Conservation (phyloP, 345 rosid genomes). For the Sonneratia alba region DNA sequence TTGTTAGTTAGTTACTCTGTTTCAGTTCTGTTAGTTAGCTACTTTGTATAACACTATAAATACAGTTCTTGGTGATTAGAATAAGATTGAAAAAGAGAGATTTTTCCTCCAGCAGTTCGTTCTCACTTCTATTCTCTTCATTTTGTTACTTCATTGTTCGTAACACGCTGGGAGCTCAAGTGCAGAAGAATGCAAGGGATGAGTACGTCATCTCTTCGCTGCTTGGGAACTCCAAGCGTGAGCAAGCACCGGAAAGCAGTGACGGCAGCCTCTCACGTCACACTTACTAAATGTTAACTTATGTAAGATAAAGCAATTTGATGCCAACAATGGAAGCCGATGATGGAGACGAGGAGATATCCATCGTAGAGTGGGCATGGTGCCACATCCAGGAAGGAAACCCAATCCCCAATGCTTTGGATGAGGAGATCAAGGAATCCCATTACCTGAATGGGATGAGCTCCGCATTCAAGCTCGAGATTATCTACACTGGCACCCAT, state of each 20-base stretch:
- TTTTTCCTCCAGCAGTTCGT: too few species aligned
- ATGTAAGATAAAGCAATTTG: too few species aligned
- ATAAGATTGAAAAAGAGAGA: too few species aligned
- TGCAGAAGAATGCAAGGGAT: too few species aligned
- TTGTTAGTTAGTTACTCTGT: too few species aligned
- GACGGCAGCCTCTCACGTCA: neutral
- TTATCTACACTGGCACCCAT: slow-evolving; percentile 28
- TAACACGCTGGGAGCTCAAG: too few species aligned
- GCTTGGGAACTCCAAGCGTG: neutral
- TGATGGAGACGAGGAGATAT: slow-evolving; percentile 33
- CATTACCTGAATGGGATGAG: slow-evolving; percentile 33
- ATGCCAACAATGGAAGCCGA: slow-evolving; percentile 19
- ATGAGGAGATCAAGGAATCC: slow-evolving; percentile 24
- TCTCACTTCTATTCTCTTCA: too few species aligned
- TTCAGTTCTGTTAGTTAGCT: too few species aligned
- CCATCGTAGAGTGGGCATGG: slow-evolving; percentile 60
- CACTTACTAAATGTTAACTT: neutral
- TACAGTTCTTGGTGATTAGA: too few species aligned
- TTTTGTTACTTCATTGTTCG: too few species aligned
- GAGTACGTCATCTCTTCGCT: too few species aligned
- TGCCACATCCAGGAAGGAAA: slow-evolving; percentile 24
- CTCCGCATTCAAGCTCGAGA: slow-evolving; percentile 45
- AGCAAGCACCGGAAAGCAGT: neutral
- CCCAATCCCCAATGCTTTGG: slow-evolving; percentile 25
- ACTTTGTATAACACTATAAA: too few species aligned